Conservation (phyloP, 2,329 filamentous ascomycete species). For the Cladosporium sp. region DNA sequence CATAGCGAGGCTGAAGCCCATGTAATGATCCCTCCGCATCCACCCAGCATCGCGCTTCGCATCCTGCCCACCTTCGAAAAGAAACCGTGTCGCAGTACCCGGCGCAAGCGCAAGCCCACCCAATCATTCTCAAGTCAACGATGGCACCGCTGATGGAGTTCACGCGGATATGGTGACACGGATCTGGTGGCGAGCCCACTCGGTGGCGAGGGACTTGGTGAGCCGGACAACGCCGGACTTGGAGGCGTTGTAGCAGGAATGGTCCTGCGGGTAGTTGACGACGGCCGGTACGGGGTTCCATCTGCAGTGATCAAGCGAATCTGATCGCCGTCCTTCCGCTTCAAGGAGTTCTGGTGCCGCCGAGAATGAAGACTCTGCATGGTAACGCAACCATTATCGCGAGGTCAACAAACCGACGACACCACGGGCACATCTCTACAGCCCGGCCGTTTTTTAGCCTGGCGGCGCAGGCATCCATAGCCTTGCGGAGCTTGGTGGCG, state of each 20-base stretch:
- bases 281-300: slow-evolving; percentile 23
- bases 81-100: background rate
- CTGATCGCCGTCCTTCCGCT: no score
- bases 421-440: background rate
- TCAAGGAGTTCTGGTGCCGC: background rate
- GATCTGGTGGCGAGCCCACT: slow-evolving; percentile 80
- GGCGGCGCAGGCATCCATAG: no score
- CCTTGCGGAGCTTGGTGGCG: no score
- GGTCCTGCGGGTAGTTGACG: slow-evolving; percentile 65
- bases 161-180: slow-evolving; percentile 52
- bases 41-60: background rate
- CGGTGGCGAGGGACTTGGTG: slow-evolving; percentile 76
- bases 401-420: background rate
- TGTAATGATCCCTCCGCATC: background rate
- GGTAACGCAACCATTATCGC: background rate
- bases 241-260: slow-evolving; percentile 79
- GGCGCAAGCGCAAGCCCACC: background rate
- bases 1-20: background rate
- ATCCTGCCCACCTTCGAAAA: background rate
- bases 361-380: background rate
- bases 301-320: no score
- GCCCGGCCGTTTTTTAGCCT: background rate
- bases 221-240: slow-evolving; percentile 79
- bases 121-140: background rate
- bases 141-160: slow-evolving; percentile 68